Conservation (phyloP, 2,329 filamentous ascomycete genomes). For the Aureobasidium sp. region DNA sequence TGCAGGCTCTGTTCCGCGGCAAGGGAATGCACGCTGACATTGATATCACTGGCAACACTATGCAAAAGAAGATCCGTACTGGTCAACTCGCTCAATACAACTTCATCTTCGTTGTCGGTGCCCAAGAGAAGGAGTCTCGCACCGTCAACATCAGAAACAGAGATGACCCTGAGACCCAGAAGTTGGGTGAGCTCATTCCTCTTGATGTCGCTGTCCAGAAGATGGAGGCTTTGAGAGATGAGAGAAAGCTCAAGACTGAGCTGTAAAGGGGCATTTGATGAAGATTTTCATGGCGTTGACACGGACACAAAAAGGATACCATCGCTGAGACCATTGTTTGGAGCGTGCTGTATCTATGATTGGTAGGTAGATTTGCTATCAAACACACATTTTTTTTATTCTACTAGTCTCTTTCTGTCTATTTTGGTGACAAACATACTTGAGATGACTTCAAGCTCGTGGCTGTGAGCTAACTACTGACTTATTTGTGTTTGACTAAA, state of each 20-base stretch:
- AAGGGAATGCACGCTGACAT: constrained; percentile 64
- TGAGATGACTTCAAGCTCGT: neutral
- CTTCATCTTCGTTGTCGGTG: constrained; percentile 68
- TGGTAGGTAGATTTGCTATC: constrained; percentile 5
- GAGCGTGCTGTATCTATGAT: constrained; percentile 4
- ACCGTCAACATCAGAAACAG: constrained; percentile 59
- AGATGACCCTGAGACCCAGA: constrained; percentile 55
- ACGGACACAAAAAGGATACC: constrained; percentile 1
- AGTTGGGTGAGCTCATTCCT: constrained; percentile 54
- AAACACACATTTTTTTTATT: neutral
- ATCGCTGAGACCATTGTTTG: neutral
- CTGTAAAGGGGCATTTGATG: constrained; percentile 17
- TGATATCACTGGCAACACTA: constrained; percentile 67
- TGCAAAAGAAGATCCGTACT: constrained; percentile 84
- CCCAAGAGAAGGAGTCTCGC: constrained; percentile 51
- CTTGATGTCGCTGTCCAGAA: constrained; percentile 52
- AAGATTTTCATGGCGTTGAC: neutral
- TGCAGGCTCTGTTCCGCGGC: constrained; percentile 60
- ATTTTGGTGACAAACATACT: neutral
- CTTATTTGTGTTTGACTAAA: neutral
- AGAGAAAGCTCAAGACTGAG: constrained; percentile 30
- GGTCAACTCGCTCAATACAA: constrained; percentile 77
- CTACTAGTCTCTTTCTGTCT: neutral
- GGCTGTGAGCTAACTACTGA: neutral
- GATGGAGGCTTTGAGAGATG: constrained; percentile 40